A percentile compares a stretch with the other conserved stretches of the same genome.
Evolutionary conservation across 75 land plant species (phyloP).

Genomic region (Pinus taeda): DNA sequence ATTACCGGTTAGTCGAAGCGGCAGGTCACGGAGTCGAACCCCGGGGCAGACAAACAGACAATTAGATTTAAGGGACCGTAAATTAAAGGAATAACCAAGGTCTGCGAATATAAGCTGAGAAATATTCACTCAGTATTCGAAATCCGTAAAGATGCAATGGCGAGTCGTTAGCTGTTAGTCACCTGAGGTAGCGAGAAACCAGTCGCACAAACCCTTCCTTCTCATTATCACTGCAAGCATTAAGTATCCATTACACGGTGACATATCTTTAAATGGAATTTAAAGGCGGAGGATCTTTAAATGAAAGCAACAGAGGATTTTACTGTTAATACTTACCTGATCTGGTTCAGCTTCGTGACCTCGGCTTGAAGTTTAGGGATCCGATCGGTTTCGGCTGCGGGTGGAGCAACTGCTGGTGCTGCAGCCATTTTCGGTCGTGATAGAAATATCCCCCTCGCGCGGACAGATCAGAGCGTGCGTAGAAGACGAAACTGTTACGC

Average conservation of each 20-base stretch:
- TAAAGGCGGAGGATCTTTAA: too few species aligned
- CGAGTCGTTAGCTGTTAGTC: neutral
- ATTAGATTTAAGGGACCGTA: too few species aligned
- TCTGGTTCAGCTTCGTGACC: constrained; percentile 68
- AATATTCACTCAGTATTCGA: neutral
- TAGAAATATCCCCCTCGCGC: neutral
- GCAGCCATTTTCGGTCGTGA: constrained; percentile 27
- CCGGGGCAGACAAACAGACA: neutral
- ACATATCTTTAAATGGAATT: neutral
- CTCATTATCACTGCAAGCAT: constrained; percentile 79
- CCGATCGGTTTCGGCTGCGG: constrained; percentile 34
- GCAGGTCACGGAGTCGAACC: neutral
- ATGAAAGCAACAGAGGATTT: too few species aligned
- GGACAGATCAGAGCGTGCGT: neutral
- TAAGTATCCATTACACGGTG: neutral
- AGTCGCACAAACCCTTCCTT: constrained; percentile 91
- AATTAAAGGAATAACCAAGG: neutral
- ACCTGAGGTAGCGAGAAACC: constrained; percentile 90
- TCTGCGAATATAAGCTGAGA: neutral
- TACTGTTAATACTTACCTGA: constrained; percentile 44
- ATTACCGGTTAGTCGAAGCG: neutral
- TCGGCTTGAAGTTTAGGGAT: constrained; percentile 59
- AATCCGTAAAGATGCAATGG: constrained; percentile 1
- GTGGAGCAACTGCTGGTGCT: constrained; percentile 26
- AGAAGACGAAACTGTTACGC: neutral